Evolutionary conservation across 371 early-diverging fungal species (phyloP).

Genomic region (Zychaea mexicana): DNA sequence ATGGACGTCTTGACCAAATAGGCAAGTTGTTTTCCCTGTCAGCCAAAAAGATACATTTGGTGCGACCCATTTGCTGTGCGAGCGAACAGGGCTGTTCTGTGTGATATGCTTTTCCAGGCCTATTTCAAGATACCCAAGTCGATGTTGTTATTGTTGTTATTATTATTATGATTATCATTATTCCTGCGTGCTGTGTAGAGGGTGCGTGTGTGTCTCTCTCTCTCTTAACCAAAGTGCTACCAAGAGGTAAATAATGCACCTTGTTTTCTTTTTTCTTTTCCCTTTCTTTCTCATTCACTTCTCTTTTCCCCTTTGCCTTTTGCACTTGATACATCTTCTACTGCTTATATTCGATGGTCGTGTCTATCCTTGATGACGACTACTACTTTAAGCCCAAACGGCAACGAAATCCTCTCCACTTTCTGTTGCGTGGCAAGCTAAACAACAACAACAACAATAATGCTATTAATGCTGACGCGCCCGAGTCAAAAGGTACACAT

Average conservation of each 20-base stretch:
- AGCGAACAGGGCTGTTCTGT: no score
- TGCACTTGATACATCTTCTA: neutral
- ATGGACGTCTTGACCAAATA: no score
- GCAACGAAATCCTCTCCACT: neutral
- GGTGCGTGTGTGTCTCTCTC: no score
- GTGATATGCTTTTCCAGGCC: no score
- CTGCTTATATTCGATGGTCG: neutral
- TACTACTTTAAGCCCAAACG: slow-evolving; percentile 1
- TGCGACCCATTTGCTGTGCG: no score
- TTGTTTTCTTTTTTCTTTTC: neutral
- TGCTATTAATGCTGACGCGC: neutral
- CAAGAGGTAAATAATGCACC: neutral
- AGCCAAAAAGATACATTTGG: neutral
- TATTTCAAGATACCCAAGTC: no score
- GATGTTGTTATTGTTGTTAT: no score
- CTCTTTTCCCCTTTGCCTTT: neutral
- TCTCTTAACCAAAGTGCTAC: neutral
- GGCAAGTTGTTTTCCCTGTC: neutral
- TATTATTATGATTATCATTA: no score
- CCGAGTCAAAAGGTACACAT: slow-evolving; percentile 2
- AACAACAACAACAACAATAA: neutral
- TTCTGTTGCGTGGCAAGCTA: neutral
- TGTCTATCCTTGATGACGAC: neutral
- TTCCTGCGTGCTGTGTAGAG: no score
- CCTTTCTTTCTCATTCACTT: neutral